Evolutionary conservation across 2,329 filamentous ascomycete species (phyloP).

Genomic region (Immersiporthe knoxdaviesiana): DNA sequence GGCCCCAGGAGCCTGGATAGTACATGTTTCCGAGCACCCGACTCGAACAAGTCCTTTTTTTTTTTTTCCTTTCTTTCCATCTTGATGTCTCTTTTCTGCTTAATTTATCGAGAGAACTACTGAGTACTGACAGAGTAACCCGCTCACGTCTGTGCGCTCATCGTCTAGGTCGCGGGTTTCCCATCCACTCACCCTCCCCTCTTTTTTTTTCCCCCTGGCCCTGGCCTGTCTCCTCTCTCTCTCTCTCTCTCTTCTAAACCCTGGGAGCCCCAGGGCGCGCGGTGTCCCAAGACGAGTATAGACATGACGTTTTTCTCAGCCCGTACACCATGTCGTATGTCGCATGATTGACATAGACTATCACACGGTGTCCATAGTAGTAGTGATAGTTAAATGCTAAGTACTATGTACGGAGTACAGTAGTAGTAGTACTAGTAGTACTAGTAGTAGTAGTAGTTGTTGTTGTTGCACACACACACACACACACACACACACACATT

Average conservation of each 20-base stretch:
- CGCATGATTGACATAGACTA: conserved; percentile 5
- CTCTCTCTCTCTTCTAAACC: neutral
- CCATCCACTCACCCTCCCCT: no score
- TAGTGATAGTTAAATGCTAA: neutral
- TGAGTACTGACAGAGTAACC: no score
- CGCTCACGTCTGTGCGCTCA: neutral
- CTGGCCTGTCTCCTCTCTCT: no score
- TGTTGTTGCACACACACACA: no score
- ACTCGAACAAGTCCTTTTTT: conserved; percentile 3
- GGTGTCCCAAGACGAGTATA: conserved; percentile 7
- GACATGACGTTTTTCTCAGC: neutral
- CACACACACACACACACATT: no score
- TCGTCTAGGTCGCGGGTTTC: neutral
- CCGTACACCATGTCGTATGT: neutral
- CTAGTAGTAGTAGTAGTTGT: no score
- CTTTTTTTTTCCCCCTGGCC: neutral
- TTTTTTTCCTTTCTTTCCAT: neutral
- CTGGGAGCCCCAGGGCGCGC: neutral
- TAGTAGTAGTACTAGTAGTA: no score
- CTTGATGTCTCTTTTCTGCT: neutral
- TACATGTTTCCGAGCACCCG: conserved; percentile 7
- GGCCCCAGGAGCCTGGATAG: neutral
- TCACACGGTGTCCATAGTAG: neutral
- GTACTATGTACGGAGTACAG: neutral
- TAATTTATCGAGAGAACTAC: neutral